These are phyloP conservation scores for Solanum hybrid DNA, from an alignment of 305 asterid species.

Conservation along the genomic window DNA sequence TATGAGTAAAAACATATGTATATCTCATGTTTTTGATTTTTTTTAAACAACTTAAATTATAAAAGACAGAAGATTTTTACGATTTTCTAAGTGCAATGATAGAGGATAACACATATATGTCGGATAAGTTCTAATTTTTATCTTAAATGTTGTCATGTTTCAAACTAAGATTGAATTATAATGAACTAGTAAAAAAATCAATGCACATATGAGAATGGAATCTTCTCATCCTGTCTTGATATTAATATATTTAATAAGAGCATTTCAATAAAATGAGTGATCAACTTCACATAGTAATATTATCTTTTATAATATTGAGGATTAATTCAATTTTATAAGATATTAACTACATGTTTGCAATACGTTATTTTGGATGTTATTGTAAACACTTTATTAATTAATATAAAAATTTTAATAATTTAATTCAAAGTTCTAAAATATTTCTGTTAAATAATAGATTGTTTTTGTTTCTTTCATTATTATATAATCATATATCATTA, in stretches of 20 bases:
- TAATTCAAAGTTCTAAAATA: too few species aligned
- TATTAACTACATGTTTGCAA: neutral
- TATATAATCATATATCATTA: neutral
- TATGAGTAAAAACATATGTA: neutral
- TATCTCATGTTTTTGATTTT: neutral
- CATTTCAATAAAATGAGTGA: neutral
- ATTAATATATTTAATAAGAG: too few species aligned
- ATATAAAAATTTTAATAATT: too few species aligned
- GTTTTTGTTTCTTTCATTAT: too few species aligned
- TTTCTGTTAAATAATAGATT: neutral
- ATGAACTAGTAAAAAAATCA: neutral
- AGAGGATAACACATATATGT: too few species aligned
- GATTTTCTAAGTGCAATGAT: neutral
- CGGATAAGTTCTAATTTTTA: too few species aligned
- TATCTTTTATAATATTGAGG: neutral
- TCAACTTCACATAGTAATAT: neutral
- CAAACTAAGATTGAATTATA: neutral
- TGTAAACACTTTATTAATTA: too few species aligned
- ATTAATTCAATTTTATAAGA: neutral
- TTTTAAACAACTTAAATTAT: too few species aligned
- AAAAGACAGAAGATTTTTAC: too few species aligned
- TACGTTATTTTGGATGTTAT: neutral
- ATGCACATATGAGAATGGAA: neutral
- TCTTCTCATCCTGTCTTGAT: neutral
- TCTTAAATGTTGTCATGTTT: neutral